A percentile compares a stretch with the other conserved stretches of the same genome.
phyloP scores from a whole-genome alignment of 768 basidiomycete genomes.

The Kwoniella sp. region DNA sequence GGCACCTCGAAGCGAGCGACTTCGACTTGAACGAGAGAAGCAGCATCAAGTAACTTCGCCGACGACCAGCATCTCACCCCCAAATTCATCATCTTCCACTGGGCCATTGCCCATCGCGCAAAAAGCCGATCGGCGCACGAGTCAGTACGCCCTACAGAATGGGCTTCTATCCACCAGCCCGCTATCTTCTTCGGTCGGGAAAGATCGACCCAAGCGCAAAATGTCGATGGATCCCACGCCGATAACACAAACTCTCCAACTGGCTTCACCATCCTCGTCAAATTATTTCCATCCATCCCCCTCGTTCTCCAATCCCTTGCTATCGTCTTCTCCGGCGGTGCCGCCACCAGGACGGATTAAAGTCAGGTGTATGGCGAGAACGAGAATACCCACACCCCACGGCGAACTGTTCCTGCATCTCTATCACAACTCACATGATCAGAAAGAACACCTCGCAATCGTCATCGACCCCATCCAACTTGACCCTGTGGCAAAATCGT shows the following conservation, averaged over 20 bases:
- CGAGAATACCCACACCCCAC: slow-evolving; percentile 94
- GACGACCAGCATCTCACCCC: neutral
- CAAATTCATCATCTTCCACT: neutral
- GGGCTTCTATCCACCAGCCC: neutral
- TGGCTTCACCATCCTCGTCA: slow-evolving; percentile 29
- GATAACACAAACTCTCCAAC: slow-evolving; percentile 41
- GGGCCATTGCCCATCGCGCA: slow-evolving; percentile 2
- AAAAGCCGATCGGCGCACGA: slow-evolving; percentile 4
- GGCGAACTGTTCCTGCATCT: slow-evolving; percentile 90
- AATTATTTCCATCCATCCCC: slow-evolving; percentile 26
- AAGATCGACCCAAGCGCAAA: slow-evolving; percentile 32
- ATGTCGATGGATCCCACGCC: slow-evolving; percentile 53
- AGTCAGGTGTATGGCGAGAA: slow-evolving; percentile 93
- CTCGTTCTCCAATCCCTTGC: slow-evolving; percentile 5
- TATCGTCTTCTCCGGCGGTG: neutral
- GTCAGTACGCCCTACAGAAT: neutral
- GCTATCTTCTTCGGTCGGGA: slow-evolving; percentile 18
- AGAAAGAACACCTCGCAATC: slow-evolving; percentile 93
- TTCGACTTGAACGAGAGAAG: slow-evolving; percentile 34
- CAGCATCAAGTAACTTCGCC: neutral
- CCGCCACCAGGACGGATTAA: slow-evolving; percentile 57
- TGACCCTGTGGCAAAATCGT: slow-evolving; percentile 36
- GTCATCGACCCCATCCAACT: slow-evolving; percentile 91
- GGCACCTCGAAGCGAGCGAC: slow-evolving; percentile 49
- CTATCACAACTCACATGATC: slow-evolving; percentile 89